phyloP scores from a whole-genome alignment of 805 yeast species.

The Yarrowia phangngaensis region DNA sequence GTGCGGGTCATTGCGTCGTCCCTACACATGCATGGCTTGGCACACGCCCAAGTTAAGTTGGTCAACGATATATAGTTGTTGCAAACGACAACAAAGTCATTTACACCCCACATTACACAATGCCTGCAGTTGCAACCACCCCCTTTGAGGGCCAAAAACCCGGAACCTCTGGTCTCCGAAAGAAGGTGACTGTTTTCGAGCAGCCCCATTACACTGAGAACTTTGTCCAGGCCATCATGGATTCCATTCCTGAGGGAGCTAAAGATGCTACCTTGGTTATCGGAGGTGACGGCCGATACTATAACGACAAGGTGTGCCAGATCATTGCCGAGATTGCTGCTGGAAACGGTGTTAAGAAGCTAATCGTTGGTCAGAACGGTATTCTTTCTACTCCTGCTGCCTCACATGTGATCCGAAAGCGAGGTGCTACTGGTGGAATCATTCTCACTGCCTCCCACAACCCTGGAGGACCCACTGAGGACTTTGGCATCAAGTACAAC shows the following conservation, averaged over 20 bases:
- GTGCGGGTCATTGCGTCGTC: too few relatives aligned
- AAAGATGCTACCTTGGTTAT: conserved; percentile 71
- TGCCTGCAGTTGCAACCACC: conserved; percentile 51
- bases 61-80: conserved; percentile 29
- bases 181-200: conserved; percentile 82
- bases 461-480: conserved; percentile 94
- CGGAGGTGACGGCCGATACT: conserved; percentile 97
- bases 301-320: conserved; percentile 76
- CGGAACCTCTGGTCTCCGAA: conserved; percentile 95
- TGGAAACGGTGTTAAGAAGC: conserved; percentile 82
- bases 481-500: conserved; percentile 93
- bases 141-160: conserved; percentile 92
- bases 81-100: conserved; percentile 27
- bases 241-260: conserved; percentile 87
- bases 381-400: conserved; percentile 94
- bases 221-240: conserved; percentile 80
- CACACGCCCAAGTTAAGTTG: too few relatives aligned
- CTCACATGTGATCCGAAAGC: conserved; percentile 81
- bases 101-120: conserved; percentile 8
- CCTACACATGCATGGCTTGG: too few relatives aligned
- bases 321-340: conserved; percentile 79
- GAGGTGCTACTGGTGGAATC: conserved; percentile 80
- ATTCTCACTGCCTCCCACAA: conserved; percentile 94
- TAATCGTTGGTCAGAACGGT: conserved; percentile 85
- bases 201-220: conserved; percentile 82